These are phyloP conservation scores for Coemansia sp. DNA, from an alignment of 192 early-diverging fungal genomes.

Conservation along the genomic window DNA sequence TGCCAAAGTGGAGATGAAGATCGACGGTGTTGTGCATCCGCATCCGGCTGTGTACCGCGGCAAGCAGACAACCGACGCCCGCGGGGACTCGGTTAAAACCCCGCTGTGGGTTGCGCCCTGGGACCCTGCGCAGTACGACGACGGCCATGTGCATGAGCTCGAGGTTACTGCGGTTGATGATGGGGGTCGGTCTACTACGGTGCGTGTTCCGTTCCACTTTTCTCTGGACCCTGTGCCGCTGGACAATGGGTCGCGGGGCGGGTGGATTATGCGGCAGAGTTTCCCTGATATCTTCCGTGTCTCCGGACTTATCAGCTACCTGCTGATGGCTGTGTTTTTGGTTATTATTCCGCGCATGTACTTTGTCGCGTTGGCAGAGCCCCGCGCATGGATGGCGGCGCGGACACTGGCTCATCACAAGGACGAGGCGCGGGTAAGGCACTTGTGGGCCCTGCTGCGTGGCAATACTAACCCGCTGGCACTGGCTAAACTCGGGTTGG, in stretches of 20 bases:
- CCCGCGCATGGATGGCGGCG: constrained; percentile 19
- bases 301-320: constrained; percentile 29
- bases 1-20: constrained; percentile 42
- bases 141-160: constrained; percentile 66
- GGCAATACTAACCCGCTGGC: constrained; percentile 17
- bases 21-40: constrained; percentile 59
- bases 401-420: constrained; percentile 31
- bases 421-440: constrained; percentile 21
- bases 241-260: constrained; percentile 65
- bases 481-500: constrained; percentile 26
- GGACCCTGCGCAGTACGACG: constrained; percentile 71
- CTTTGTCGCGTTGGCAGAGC: constrained; percentile 7
- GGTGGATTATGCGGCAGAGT: constrained; percentile 71
- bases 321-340: constrained; percentile 52
- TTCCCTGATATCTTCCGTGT: constrained; percentile 61
- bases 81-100: constrained; percentile 35
- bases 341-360: constrained; percentile 32
- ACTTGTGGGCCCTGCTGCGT: constrained; percentile 21
- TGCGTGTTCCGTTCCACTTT: constrained; percentile 66
- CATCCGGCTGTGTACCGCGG: constrained; percentile 56
- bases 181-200: constrained; percentile 54
- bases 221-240: constrained; percentile 62
- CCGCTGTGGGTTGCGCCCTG: constrained; percentile 78
- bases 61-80: constrained; percentile 31
- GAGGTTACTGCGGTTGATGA: constrained; percentile 65